Evolutionary conservation across 805 yeast species (phyloP).

Genomic region (Wickerhamomyces chaumierensis): DNA sequence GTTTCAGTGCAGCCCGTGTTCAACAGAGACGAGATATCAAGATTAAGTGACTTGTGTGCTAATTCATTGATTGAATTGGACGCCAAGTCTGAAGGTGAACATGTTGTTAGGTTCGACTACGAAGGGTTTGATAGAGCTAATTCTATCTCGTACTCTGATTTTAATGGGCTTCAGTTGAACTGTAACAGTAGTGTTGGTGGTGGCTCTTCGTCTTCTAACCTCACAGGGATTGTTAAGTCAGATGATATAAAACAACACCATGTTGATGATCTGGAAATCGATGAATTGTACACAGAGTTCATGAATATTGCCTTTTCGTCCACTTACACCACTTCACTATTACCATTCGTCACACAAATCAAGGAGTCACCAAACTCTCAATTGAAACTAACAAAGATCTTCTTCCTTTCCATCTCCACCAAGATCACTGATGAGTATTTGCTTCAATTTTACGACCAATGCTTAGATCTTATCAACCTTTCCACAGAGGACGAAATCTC

Average conservation of each 20-base stretch:
- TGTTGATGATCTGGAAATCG: constrained; percentile 39
- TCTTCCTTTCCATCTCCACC: constrained; percentile 53
- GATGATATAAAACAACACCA: constrained; percentile 2
- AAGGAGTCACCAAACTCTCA: constrained; percentile 27
- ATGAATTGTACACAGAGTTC: constrained; percentile 64
- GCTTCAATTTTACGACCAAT: constrained; percentile 31
- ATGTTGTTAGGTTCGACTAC: constrained; percentile 18
- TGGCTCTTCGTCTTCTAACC: no score
- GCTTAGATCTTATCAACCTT: constrained; percentile 40
- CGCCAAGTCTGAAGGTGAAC: constrained; percentile 47
- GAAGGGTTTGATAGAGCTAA: constrained; percentile 7
- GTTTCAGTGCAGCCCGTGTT: constrained; percentile 96
- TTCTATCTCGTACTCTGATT: constrained; percentile 10
- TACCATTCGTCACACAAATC: constrained; percentile 33
- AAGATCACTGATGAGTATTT: constrained; percentile 49
- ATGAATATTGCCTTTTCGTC: constrained; percentile 36
- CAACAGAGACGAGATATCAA: constrained; percentile 78
- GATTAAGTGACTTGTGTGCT: constrained; percentile 65
- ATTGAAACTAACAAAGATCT: constrained; percentile 54
- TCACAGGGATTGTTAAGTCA: neutral
- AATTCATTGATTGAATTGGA: constrained; percentile 64
- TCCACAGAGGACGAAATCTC: constrained; percentile 59
- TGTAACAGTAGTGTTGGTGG: no score
- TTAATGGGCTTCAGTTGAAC: constrained; percentile 13
- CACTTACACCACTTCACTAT: constrained; percentile 26